phyloP scores from a whole-genome alignment of 352 stramenopile species.

The Halophytophthora polymorphica region DNA sequence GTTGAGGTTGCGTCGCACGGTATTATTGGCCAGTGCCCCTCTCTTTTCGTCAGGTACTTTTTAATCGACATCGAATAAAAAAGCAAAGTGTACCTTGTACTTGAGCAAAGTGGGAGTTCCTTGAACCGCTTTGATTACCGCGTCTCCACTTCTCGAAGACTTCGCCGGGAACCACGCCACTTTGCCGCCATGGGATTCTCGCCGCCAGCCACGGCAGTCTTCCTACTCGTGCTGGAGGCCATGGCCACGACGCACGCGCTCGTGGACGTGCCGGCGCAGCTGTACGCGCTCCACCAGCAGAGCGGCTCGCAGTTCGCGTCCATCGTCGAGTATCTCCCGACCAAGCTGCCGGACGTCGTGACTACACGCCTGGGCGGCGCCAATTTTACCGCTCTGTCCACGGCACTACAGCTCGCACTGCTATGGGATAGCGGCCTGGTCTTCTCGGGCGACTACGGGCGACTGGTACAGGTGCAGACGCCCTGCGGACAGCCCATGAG shows the following conservation, averaged over 20 bases:
- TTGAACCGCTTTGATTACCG: too few relatives aligned
- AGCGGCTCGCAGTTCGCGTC: background rate
- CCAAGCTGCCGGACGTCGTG: background rate
- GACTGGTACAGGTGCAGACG: slow-evolving; percentile 11
- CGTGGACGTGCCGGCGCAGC: slow-evolving; percentile 3
- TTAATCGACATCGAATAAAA: too few relatives aligned
- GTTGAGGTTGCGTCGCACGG: too few relatives aligned
- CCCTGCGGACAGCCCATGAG: slow-evolving; percentile 5
- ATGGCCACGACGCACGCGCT: background rate
- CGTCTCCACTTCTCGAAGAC: too few relatives aligned
- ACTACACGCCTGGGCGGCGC: background rate
- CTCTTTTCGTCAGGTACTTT: too few relatives aligned
- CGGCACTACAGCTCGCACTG: slow-evolving; percentile 12
- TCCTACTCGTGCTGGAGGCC: background rate
- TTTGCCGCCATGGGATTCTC: too few relatives aligned
- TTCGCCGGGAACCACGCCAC: too few relatives aligned
- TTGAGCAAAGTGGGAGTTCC: too few relatives aligned
- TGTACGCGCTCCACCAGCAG: background rate
- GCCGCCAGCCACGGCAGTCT: background rate
- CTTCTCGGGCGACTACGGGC: background rate
- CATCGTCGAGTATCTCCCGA: background rate
- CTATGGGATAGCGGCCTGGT: slow-evolving; percentile 14
- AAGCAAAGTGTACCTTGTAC: too few relatives aligned
- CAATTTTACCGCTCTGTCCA: slow-evolving; percentile 3
- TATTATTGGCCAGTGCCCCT: too few relatives aligned